phyloP scores from a whole-genome alignment of 2,329 filamentous ascomycete genomes.

The Dactylella cylindrospora region DNA sequence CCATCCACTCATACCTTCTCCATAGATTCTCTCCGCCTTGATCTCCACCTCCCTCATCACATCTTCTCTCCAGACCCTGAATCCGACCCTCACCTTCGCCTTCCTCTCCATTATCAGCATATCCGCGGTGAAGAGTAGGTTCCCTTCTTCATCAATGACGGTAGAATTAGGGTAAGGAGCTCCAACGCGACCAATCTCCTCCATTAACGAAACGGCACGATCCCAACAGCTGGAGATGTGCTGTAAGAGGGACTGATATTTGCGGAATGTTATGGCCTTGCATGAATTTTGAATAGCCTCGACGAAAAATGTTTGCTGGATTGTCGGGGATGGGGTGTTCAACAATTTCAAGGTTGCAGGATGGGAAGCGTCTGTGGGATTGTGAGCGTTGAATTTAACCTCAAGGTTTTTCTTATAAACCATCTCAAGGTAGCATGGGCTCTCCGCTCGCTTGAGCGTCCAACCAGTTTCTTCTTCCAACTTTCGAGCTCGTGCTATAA shows the following conservation, averaged over 20 bases:
- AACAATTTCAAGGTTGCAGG: constrained; percentile 15
- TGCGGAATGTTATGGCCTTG: constrained; percentile 62
- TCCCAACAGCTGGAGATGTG: constrained; percentile 67
- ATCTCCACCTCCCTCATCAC: constrained; percentile 61
- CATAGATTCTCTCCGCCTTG: constrained; percentile 69
- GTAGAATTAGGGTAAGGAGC: constrained; percentile 66
- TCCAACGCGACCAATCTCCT: constrained; percentile 64
- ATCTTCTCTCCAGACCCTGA: constrained; percentile 57
- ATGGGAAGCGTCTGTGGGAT: constrained; percentile 7
- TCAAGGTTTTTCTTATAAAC: constrained; percentile 59
- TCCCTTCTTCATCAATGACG: constrained; percentile 65
- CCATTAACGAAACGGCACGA: constrained; percentile 61
- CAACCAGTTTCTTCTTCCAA: constrained; percentile 25
- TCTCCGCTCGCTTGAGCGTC: constrained; percentile 50
- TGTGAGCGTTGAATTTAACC: constrained; percentile 24
- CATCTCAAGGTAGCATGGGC: constrained; percentile 66
- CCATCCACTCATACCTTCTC: constrained; percentile 72
- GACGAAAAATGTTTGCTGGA: constrained; percentile 29
- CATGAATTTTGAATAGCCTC: constrained; percentile 59
- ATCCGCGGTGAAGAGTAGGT: constrained; percentile 64
- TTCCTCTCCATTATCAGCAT: constrained; percentile 68
- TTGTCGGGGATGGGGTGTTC: constrained; percentile 9
- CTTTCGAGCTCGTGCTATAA: constrained; percentile 35
- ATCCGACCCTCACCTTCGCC: constrained; percentile 63
- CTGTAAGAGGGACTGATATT: constrained; percentile 62